These are phyloP conservation scores for Chlorophyllum brunneum DNA, from an alignment of 768 basidiomycete genomes.

Conservation along the genomic window DNA sequence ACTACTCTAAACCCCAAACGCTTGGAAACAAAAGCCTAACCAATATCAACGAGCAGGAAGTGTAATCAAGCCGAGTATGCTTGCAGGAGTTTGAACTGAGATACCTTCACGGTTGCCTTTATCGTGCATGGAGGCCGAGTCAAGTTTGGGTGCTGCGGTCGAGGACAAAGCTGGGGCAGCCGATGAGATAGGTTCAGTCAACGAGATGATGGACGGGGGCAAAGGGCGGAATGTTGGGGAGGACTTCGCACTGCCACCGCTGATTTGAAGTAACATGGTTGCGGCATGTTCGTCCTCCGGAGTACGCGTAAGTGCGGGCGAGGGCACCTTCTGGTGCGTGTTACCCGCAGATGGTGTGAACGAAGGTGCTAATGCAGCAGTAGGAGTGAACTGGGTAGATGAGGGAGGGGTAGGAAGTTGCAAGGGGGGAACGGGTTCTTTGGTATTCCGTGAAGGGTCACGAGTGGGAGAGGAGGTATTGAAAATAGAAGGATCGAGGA, in stretches of 20 bases:
- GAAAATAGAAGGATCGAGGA: slow-evolving; percentile 27
- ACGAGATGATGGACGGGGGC: slow-evolving; percentile 1
- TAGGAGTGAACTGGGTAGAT: slow-evolving; percentile 40
- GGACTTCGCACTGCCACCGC: slow-evolving; percentile 31
- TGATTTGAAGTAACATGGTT: slow-evolving; percentile 60
- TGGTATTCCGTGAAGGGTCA: slow-evolving; percentile 5
- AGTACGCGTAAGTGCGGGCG: slow-evolving; percentile 32
- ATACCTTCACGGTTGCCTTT: not conserved
- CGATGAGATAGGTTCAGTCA: not conserved
- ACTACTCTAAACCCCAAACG: no score
- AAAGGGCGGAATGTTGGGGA: slow-evolving; percentile 28
- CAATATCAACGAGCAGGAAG: not conserved
- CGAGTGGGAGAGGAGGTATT: not conserved
- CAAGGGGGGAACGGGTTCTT: slow-evolving; percentile 18
- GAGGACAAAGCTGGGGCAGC: not conserved
- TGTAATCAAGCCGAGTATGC: slow-evolving; percentile 7
- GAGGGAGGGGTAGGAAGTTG: slow-evolving; percentile 56
- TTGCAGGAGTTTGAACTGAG: slow-evolving; percentile 8
- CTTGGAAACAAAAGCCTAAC: not conserved
- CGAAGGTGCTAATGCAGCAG: slow-evolving; percentile 10
- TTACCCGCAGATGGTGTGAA: slow-evolving; percentile 9
- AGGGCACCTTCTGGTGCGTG: slow-evolving; percentile 5
- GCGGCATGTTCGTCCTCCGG: slow-evolving; percentile 72
- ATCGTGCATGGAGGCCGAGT: not conserved
- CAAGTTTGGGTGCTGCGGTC: not conserved